Base-by-base conservation (phyloP, 2,329 filamentous ascomycete genomes). In the Acarospora socialis region DNA sequence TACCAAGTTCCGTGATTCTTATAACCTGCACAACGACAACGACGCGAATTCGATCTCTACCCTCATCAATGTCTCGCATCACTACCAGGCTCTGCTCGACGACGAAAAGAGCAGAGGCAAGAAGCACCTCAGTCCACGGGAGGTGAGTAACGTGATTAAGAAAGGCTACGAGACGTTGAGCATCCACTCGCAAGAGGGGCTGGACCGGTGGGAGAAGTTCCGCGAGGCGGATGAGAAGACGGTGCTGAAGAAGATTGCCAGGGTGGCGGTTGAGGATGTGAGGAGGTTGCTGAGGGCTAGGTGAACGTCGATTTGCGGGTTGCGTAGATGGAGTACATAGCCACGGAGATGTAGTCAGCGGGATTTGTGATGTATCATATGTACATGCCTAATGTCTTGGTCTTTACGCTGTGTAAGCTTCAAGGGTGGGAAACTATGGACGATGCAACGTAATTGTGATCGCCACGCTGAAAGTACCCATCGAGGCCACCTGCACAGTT, bases 91-190 rank as follows among this genome's bases (percentile, higher is more conserved):
- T 36, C 65, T 95, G 32, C 69, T 98, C 12, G 59, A 62, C 14
- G 53, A 43, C 44, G 54, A 47, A 40, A 61, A 60, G 35, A 60
- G 60, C 9, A 64, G 62, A 35, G 53, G 45, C 23, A 57, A 56
- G 38, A 79, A 73, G 46, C 73, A 80, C 43, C 60, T 94, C 37
- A 92, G 81, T 36, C 84, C 79, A 21, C 66, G 73, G 30, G 81
- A 94, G 52, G 84, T 98, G 22, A 77, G 78, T 24, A 78, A 81
- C 43, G 81, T 94, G 17, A 95, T 98, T 55, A 92, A 92, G 59
- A 80, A 92, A 53, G 90, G 90, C 0, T 95, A 95, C 49, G 87
- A 95, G 55, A 93, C 86, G 21, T 57, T 98, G 46, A 87, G 80
- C 41, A 92, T 98, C 33, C 81, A 92, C 55, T 75, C 82, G 0